Conservation (phyloP, 768 basidiomycete genomes). For the Russula sp. region DNA sequence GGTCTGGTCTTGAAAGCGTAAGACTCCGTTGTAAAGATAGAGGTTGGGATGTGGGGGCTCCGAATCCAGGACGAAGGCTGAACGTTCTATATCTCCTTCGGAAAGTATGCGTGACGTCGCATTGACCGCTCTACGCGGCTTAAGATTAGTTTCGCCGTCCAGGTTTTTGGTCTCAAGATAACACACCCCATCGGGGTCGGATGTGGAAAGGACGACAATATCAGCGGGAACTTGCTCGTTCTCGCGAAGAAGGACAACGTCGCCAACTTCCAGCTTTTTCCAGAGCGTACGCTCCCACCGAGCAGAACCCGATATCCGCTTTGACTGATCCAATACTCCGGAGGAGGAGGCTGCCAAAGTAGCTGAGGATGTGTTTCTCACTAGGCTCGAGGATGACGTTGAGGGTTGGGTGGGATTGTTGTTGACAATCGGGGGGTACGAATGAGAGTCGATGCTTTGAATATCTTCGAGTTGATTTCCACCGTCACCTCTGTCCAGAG, state of each 20-base stretch:
- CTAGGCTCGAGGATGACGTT: constrained; percentile 12
- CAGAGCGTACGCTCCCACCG: constrained; percentile 94
- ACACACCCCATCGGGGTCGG: constrained; percentile 87
- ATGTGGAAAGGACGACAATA: constrained; percentile 87
- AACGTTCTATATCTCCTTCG: constrained; percentile 89
- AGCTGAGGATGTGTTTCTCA: constrained; percentile 9
- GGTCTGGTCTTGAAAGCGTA: constrained; percentile 63
- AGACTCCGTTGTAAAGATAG: constrained; percentile 83
- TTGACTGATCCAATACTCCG: constrained; percentile 82
- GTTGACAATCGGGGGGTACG: constrained; percentile 29
- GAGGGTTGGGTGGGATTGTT: constrained; percentile 26
- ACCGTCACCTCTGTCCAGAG: constrained; percentile 22
- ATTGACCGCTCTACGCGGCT: constrained; percentile 72
- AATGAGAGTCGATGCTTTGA: constrained; percentile 35
- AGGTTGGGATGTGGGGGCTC: constrained; percentile 94
- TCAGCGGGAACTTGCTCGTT: constrained; percentile 98
- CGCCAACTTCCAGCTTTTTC: constrained; percentile 99
- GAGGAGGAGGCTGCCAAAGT: constrained; percentile 30
- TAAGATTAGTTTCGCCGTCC: constrained; percentile 97
- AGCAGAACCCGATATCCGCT: constrained; percentile 64
- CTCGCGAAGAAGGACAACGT: constrained; percentile 84
- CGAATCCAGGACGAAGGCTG: constrained; percentile 84
- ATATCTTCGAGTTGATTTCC: constrained; percentile 37
- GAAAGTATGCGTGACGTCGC: constrained; percentile 72
- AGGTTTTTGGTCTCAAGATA: constrained; percentile 98